Percentiles rank a stretch among this genome's conserved stretches.
Conservation (phyloP, 768 basidiomycete genomes). For the Tylopilus vinaceipallidus region DNA sequence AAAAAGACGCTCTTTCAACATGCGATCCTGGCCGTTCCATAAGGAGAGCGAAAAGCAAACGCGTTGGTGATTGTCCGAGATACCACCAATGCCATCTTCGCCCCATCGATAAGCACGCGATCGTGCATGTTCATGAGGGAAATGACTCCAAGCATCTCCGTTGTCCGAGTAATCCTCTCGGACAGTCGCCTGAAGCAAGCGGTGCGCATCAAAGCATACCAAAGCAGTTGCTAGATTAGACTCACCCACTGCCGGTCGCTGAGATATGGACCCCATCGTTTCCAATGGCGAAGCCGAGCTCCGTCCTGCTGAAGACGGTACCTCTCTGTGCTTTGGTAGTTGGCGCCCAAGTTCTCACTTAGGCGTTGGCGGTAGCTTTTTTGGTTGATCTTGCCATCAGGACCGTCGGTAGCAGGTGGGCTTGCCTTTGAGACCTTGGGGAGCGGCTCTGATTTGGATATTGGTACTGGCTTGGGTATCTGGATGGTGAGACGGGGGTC, state of each 20-base stretch:
- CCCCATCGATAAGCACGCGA: conserved; percentile 98
- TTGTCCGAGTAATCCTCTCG: conserved; percentile 97
- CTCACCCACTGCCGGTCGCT: conserved; percentile 96
- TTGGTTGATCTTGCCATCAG: conserved; percentile 20
- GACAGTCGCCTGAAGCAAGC: conserved; percentile 76
- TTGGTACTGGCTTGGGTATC: conserved; percentile 56
- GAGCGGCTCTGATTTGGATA: conserved; percentile 32
- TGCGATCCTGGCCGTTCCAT: conserved; percentile 94
- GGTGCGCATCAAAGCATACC: conserved; percentile 12
- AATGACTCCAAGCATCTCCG: conserved; percentile 95
- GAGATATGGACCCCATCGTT: conserved; percentile 98
- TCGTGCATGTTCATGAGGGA: conserved; percentile 90
- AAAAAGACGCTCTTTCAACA: conserved; percentile 95
- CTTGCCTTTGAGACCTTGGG: conserved; percentile 45
- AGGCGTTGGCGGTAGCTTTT: conserved; percentile 62
- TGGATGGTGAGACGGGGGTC: conserved; percentile 56
- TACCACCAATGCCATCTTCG: conserved; percentile 95
- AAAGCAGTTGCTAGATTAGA: background rate
- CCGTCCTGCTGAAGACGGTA: conserved; percentile 84
- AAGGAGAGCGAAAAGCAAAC: conserved; percentile 87
- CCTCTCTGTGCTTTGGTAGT: conserved; percentile 82
- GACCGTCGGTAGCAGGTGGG: conserved; percentile 18
- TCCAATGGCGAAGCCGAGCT: conserved; percentile 86
- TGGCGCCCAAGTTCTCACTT: conserved; percentile 55
- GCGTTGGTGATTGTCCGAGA: conserved; percentile 95